Evolutionary conservation across 2,329 filamentous ascomycete genomes (phyloP).

Genomic region (Xylariomycetidae sp.): DNA sequence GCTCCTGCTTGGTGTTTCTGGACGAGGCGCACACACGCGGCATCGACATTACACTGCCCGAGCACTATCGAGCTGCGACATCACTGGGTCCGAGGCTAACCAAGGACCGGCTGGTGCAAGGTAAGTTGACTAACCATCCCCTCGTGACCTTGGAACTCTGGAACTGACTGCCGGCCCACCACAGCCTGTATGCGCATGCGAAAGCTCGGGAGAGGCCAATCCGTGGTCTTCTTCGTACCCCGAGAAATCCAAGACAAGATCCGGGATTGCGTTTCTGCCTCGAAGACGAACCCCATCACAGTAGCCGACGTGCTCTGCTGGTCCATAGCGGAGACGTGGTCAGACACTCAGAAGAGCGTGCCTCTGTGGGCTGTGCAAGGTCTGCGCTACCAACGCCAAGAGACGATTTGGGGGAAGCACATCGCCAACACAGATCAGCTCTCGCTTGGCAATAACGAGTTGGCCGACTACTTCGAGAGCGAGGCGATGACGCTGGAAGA

Average conservation of each 20-base stretch:
- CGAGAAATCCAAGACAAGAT: slow-evolving; percentile 5
- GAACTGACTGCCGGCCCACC: neutral
- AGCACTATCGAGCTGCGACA: slow-evolving; percentile 39
- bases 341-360: slow-evolving; percentile 5
- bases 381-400: slow-evolving; percentile 5
- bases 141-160: neutral
- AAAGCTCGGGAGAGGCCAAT: slow-evolving; percentile 48
- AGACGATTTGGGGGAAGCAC: slow-evolving; percentile 5
- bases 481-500: slow-evolving; percentile 6
- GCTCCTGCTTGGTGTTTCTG: slow-evolving; percentile 47
- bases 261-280: neutral
- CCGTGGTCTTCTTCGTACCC: slow-evolving; percentile 36
- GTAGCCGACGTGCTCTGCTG: slow-evolving; percentile 3
- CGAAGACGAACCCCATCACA: neutral
- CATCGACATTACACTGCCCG: slow-evolving; percentile 52
- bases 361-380: slow-evolving; percentile 12
- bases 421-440: neutral
- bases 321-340: slow-evolving; percentile 10
- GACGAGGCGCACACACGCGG: slow-evolving; percentile 55
- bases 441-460: neutral
- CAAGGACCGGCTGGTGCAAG: slow-evolving; percentile 57
- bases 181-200: slow-evolving; percentile 59
- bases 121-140: slow-evolving; percentile 3
- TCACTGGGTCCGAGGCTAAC: slow-evolving; percentile 51
- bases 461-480: slow-evolving; percentile 4